Evolutionary conservation across 305 asterid genomes (phyloP).

Genomic region (Solanum hybrid): DNA sequence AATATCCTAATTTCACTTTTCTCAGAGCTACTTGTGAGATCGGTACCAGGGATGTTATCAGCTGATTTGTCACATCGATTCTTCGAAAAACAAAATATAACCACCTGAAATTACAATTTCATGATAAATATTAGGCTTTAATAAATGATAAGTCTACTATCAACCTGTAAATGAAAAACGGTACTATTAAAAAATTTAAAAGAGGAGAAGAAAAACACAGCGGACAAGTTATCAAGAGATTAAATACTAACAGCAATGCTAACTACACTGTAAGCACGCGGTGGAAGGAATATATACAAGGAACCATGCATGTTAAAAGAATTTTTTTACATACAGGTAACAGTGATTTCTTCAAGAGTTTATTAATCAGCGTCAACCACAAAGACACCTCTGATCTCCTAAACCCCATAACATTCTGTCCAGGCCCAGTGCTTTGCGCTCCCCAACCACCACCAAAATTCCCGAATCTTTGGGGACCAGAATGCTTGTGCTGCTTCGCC

Average conservation of each 20-base stretch:
- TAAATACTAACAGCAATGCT: neutral
- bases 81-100: constrained; percentile 95
- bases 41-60: constrained; percentile 74
- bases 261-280: neutral
- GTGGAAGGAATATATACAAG: neutral
- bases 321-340: constrained; percentile 59
- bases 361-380: constrained; percentile 73
- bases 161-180: neutral
- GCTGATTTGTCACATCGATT: constrained; percentile 90
- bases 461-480: constrained; percentile 42
- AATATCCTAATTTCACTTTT: constrained; percentile 93
- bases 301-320: neutral
- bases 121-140: neutral
- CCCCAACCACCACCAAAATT: constrained; percentile 46
- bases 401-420: constrained; percentile 43
- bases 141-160: neutral
- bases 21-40: constrained; percentile 87
- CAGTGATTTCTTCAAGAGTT: constrained; percentile 73
- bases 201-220: neutral
- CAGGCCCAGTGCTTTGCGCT: constrained; percentile 33
- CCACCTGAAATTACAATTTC: constrained; percentile 51
- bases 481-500: constrained; percentile 53
- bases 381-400: constrained; percentile 84
- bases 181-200: neutral
- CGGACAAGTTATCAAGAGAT: neutral